Percentiles rank a stretch among this genome's conserved stretches.
Conservation (phyloP, 176 grass and related monocot species). For the Oryza meridionalis region DNA sequence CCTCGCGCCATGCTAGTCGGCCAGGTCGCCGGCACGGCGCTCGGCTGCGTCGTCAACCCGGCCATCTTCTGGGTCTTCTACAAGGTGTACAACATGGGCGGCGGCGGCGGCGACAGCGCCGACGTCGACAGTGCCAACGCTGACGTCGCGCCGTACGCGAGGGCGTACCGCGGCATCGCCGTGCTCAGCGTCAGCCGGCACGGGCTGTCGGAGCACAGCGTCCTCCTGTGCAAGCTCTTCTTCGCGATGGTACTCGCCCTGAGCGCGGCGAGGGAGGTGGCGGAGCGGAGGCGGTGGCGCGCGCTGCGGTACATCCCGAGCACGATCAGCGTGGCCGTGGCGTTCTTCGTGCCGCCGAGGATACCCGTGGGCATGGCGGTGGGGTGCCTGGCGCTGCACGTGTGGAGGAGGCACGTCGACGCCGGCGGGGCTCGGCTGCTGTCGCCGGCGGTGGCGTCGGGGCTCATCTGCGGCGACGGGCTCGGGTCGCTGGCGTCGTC, state of each 20-base stretch:
- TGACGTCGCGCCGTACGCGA: slow-evolving; percentile 16
- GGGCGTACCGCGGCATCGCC: slow-evolving; percentile 36
- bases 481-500: slow-evolving; percentile 41
- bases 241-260: not conserved
- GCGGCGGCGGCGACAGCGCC: not conserved
- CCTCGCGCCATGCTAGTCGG: slow-evolving; percentile 45
- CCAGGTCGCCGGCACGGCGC: slow-evolving; percentile 40
- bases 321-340: slow-evolving; percentile 39
- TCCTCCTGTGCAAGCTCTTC: slow-evolving; percentile 41
- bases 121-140: slow-evolving; percentile 1
- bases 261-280: slow-evolving; percentile 26
- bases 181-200: slow-evolving; percentile 42
- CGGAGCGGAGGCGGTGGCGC: slow-evolving; percentile 11
- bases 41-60: slow-evolving; percentile 41
- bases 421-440: slow-evolving; percentile 25
- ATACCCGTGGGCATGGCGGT: slow-evolving; percentile 46
- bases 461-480: slow-evolving; percentile 46
- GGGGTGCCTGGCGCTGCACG: slow-evolving; percentile 37
- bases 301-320: slow-evolving; percentile 32
- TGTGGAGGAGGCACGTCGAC: slow-evolving; percentile 33
- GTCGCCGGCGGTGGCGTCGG: slow-evolving; percentile 27
- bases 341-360: slow-evolving; percentile 41
- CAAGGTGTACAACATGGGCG: slow-evolving; percentile 40
- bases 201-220: slow-evolving; percentile 37
- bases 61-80: slow-evolving; percentile 51